These are phyloP conservation scores for Nepenthes alata DNA, from an alignment of 179 eudicot species.

Conservation along the genomic window DNA sequence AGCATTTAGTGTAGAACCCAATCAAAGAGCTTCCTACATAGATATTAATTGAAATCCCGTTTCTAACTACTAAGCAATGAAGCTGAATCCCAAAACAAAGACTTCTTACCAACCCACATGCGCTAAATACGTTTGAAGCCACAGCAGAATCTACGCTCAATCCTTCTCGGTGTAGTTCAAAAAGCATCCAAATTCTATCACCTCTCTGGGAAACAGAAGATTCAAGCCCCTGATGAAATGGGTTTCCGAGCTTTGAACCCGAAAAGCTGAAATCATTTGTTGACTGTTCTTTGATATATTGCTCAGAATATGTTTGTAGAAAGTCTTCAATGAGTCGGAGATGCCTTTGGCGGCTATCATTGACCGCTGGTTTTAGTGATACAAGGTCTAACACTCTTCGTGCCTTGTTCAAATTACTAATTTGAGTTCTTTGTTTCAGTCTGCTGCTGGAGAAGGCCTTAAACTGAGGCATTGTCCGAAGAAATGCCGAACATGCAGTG, in stretches of 20 bases:
- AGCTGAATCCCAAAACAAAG: constrained; percentile 39
- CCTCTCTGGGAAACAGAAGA: constrained; percentile 9
- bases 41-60: constrained; percentile 20
- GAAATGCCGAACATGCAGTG: background rate
- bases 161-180: constrained; percentile 19
- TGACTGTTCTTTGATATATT: constrained; percentile 3
- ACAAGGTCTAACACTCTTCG: constrained; percentile 22
- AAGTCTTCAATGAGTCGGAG: constrained; percentile 25
- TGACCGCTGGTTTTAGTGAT: constrained; percentile 17
- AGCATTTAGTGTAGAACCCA: constrained; percentile 44
- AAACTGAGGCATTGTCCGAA: background rate
- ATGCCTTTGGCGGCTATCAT: constrained; percentile 9
- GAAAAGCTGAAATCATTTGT: constrained; percentile 2
- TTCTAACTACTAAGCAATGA: constrained; percentile 32
- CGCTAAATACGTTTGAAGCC: constrained; percentile 29
- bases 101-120: constrained; percentile 13
- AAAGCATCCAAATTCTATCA: constrained; percentile 12
- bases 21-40: constrained; percentile 49
- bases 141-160: constrained; percentile 19
- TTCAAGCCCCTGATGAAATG: constrained; percentile 6
- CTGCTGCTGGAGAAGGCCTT: constrained; percentile 13
- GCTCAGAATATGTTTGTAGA: constrained; percentile 14
- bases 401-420: constrained; percentile 14
- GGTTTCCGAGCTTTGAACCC: constrained; percentile 4
- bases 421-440: constrained; percentile 8